Base-by-base conservation (phyloP, 768 basidiomycete species). In the Clitopilus passeckerianus region DNA sequence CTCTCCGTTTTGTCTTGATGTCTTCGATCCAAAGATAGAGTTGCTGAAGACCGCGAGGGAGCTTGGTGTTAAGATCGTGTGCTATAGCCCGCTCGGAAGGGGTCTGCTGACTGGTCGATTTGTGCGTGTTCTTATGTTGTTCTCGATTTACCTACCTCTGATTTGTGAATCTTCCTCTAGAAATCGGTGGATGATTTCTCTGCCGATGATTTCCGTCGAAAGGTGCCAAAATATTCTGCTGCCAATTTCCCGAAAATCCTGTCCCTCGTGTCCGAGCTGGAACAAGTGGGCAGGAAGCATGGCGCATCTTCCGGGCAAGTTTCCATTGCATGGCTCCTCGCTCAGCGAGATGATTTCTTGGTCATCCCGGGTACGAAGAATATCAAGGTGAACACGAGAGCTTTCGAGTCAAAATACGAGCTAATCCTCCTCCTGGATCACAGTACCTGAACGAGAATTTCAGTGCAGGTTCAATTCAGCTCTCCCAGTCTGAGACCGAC, bases 21-120 rank as follows among this genome's bases (percentile, higher is more conserved):
- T 80, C 59, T 77, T 80, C 63, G 67, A 75, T 62, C 66, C 67
- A 22, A 67, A 76, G 62, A 66, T 75, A 46, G 71, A 61, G 4
- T 61, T 82, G 6, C 64, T 81, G 18, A 67, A 72, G 34, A 72
- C 79, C 0, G 74, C 74, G 7, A 65, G 76, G 34, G 80, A 81
- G 64, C 70, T 81, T 16, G 79, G 79, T 2, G 69, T 80, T 5
- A 66, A 73, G 1, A 70, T 81, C 56, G 72, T 84, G 15, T 76
- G 75, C 1, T 82, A 81, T 63, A 72, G 75, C n/a, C 83, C 83
- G 0, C 70, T 83, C 16, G 81, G 77, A 3, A 71, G 79, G n/a
- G 81, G 82, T 0, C 54, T 84, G 30, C 62, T 82, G 44, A 80
- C 79, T 1, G 81, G 81, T 6, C 70, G 70, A 70, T 75, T 50